Evolutionary conservation across 495 filamentous ascomycete genomes (phyloP).

Genomic region (Filosporella fistucella): DNA sequence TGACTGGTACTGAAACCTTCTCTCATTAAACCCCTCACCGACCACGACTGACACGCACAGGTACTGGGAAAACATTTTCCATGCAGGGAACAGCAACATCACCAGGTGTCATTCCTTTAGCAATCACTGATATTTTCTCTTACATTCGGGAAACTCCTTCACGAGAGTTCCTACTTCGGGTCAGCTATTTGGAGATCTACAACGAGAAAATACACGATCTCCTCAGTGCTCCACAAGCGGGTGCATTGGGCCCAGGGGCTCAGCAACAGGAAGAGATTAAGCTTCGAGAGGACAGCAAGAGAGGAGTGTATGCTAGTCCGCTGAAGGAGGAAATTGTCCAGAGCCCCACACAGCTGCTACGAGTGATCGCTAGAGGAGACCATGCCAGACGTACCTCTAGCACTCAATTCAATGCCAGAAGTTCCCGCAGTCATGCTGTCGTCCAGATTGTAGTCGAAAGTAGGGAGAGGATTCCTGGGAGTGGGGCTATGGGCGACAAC

Average conservation of each 20-base stretch:
- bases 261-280: constrained; percentile 83
- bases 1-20: too few relatives aligned
- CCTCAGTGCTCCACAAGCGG: constrained; percentile 62
- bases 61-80: constrained; percentile 98
- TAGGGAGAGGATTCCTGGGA: constrained; percentile 69
- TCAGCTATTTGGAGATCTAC: constrained; percentile 98
- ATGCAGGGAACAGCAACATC: constrained; percentile 98
- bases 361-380: constrained; percentile 93
- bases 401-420: constrained; percentile 94
- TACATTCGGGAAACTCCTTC: constrained; percentile 96
- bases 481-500: constrained; percentile 48
- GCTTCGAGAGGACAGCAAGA: constrained; percentile 88
- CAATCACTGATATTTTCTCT: constrained; percentile 98
- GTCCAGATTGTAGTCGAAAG: constrained; percentile 99
- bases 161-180: constrained; percentile 88
- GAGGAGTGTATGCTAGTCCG: constrained; percentile 93
- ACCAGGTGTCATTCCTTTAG: constrained; percentile 95
- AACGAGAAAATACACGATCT: constrained; percentile 97
- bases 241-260: constrained; percentile 37
- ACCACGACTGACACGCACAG: too few relatives aligned
- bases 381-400: constrained; percentile 83
- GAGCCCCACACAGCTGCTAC: constrained; percentile 88
- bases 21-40: too few relatives aligned
- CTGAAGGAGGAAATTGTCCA: constrained; percentile 98
- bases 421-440: constrained; percentile 95